Conservation (phyloP, 106 monocot genomes). For the Apostasia ramifera region DNA sequence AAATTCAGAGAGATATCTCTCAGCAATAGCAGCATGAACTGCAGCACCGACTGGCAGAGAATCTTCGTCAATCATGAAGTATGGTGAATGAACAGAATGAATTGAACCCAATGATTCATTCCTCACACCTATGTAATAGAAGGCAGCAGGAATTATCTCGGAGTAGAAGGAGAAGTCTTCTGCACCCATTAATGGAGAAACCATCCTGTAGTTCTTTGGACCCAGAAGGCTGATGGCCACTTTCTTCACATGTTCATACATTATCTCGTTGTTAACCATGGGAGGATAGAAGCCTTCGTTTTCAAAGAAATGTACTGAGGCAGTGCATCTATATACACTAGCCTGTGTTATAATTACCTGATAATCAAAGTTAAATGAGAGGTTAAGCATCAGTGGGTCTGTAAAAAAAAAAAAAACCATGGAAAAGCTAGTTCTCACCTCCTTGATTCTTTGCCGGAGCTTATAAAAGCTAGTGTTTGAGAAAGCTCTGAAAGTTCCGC, state of each 20-base stretch:
- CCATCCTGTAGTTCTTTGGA: conserved; percentile 32
- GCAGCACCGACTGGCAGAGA: conserved; percentile 65
- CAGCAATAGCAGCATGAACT: conserved; percentile 74
- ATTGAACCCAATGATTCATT: conserved; percentile 54
- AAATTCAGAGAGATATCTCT: conserved; percentile 51
- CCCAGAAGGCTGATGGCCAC: conserved; percentile 51
- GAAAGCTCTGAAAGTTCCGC: conserved; percentile 82
- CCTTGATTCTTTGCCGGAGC: conserved; percentile 60
- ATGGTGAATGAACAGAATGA: conserved; percentile 60
- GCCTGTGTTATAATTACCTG: conserved; percentile 70
- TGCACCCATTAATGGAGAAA: conserved; percentile 64
- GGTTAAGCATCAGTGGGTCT: not conserved
- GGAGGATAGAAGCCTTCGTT: conserved; percentile 66
- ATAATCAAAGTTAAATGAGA: not conserved
- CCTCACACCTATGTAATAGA: conserved; percentile 65
- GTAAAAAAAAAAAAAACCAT: too few relatives aligned
- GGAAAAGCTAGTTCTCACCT: conserved; percentile 22
- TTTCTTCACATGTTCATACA: conserved; percentile 52
- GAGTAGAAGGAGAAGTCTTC: conserved; percentile 92
- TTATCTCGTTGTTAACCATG: conserved; percentile 42
- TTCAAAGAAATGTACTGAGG: conserved; percentile 74
- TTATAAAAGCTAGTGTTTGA: conserved; percentile 54
- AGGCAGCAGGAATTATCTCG: conserved; percentile 56
- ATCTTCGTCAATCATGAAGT: conserved; percentile 75
- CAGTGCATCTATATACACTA: conserved; percentile 54